Evolutionary conservation across 495 filamentous ascomycete species (phyloP), one percentile per base, ranked within the genome.

Genomic region (Podospora pseudoanserina): DNA sequence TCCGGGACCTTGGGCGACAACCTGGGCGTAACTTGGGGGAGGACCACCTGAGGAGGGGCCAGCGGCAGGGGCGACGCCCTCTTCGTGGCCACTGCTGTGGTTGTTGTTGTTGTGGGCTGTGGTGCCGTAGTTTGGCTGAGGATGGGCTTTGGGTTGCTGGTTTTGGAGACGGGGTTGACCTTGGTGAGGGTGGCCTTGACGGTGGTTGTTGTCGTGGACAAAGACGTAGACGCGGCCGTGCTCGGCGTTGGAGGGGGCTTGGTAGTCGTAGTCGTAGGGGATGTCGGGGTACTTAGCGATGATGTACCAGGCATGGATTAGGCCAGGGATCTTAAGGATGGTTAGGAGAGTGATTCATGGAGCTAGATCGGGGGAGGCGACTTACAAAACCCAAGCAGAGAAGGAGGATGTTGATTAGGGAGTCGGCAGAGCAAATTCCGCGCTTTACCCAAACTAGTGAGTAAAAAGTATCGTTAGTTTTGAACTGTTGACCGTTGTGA

Each of bases 231-330:
- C 86, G 67, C 81, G 83, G 57, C 73, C 75, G 75, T 74, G 81
- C 79, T 81, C 85, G 74, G 80, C 79, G 72, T 89, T 88, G 44
- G 81, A 80, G 15, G 84, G 81, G 61, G 89, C 77, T 76, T 26
- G n/a, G 61, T 71, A 71, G 60, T 89, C 83, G 78, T 95, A 92
- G 68, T 85, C 83, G 69, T 85, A 87, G 30, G 86, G 78, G 16
- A 82, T 80, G 34, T 97, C 94, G 28, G 96, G 96, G 78, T 90
- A 92, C 76, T 90, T 90, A 75, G 90, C 82, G 83, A 99, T 97
- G 80, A 99, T 97, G 87, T 98, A 99, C 94, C 94, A 98, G 75
- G 95, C 86, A 80, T 99, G 95, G 6, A 99, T 79, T 27, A 98
- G 88, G 64, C 95, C 95, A 23, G 95, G 95, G 70, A 99, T 70